A percentile compares a stretch with the other conserved stretches of the same genome.
phyloP scores from a whole-genome alignment of 208 protist species.

The Leishmania turanica region DNA sequence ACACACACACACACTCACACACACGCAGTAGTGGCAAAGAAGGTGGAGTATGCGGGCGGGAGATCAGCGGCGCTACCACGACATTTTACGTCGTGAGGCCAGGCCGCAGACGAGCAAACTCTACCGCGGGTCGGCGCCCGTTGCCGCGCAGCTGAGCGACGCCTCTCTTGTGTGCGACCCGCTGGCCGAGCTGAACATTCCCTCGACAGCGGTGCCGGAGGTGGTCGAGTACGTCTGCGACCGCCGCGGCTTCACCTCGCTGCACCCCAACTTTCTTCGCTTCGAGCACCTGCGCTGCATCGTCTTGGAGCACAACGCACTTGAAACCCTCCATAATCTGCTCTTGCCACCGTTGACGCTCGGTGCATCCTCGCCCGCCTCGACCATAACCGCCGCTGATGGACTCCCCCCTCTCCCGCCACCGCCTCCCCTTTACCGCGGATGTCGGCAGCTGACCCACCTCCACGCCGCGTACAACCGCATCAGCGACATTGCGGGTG shows the following conservation, averaged over 20 bases:
- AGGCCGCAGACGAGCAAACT: conserved; percentile 1
- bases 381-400: neutral
- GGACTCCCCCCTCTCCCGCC: neutral
- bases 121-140: neutral
- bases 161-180: conserved; percentile 47
- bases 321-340: conserved; percentile 54
- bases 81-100: conserved; percentile 36
- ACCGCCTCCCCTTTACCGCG: conserved; percentile 30
- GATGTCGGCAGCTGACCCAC: conserved; percentile 58
- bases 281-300: conserved; percentile 72
- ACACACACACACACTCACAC: neutral
- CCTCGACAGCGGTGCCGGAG: conserved; percentile 33
- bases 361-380: neutral
- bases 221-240: conserved; percentile 54
- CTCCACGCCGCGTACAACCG: conserved; percentile 50
- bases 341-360: conserved; percentile 13
- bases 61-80: conserved; percentile 33
- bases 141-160: neutral
- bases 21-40: too few relatives aligned
- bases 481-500: conserved; percentile 31
- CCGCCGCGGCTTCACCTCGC: conserved; percentile 44
- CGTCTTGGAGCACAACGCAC: conserved; percentile 59
- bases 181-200: conserved; percentile 45
- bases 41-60: conserved; percentile 26
- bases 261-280: conserved; percentile 65